These are phyloP conservation scores for Wickerhamiella spandovensis DNA, from an alignment of 805 yeast genomes.

Conservation along the genomic window DNA sequence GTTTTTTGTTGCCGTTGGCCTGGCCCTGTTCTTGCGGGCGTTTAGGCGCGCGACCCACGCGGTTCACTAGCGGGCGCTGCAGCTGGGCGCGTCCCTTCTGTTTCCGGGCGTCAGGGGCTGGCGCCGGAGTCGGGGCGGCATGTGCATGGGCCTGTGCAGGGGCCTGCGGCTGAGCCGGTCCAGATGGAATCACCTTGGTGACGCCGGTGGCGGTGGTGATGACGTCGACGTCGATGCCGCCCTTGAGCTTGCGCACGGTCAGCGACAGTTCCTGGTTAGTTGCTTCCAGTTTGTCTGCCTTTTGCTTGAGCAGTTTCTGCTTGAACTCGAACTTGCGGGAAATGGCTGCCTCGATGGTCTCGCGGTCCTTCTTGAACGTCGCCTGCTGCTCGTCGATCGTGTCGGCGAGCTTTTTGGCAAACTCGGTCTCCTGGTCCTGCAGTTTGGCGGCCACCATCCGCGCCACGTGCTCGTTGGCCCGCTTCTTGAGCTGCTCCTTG, in stretches of 20 bases:
- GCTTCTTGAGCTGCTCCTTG: constrained; percentile 12
- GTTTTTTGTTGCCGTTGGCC: constrained; percentile 7
- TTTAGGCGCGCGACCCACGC: background rate
- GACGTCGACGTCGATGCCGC: constrained; percentile 10
- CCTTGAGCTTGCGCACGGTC: constrained; percentile 15
- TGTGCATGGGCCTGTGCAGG: no score
- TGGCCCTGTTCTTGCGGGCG: background rate
- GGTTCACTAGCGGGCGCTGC: constrained; percentile 2
- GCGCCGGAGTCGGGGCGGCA: no score
- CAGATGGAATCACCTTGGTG: constrained; percentile 3
- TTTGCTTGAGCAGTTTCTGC: constrained; percentile 37
- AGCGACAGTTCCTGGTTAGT: constrained; percentile 21
- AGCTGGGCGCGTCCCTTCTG: background rate
- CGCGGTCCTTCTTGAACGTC: constrained; percentile 8
- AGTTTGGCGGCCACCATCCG: constrained; percentile 4
- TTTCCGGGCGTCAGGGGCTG: background rate
- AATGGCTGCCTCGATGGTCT: constrained; percentile 6
- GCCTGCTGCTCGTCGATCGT: constrained; percentile 8
- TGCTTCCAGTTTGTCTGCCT: constrained; percentile 38
- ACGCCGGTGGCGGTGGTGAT: constrained; percentile 7
- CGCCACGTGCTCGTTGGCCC: constrained; percentile 12
- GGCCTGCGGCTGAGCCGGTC: background rate
- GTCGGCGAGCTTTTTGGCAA: constrained; percentile 8
- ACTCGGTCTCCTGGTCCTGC: background rate
- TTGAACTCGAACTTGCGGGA: constrained; percentile 15